These are phyloP conservation scores for Gracilariopsis chorda DNA, from an alignment of 23 red algal genomes.

Conservation along the genomic window DNA sequence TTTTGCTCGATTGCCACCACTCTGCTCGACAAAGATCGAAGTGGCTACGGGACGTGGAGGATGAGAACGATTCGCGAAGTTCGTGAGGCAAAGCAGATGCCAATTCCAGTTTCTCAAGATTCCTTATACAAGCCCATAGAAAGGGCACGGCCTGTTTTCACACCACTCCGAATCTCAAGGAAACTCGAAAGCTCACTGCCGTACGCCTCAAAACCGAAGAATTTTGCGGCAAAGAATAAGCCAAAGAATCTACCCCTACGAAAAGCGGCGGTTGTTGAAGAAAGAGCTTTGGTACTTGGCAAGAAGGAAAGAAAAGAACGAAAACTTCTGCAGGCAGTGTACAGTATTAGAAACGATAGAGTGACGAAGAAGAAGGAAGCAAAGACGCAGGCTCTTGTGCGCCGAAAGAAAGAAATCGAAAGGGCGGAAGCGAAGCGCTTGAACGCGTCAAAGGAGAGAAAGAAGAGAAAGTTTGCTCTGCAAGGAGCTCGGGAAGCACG, in stretches of 20 bases:
- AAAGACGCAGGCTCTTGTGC: not conserved
- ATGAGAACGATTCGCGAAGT: constrained; percentile 98
- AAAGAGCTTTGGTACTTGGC: constrained; percentile 56
- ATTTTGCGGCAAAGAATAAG: constrained; percentile 9
- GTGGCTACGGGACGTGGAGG: constrained; percentile 59
- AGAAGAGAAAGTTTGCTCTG: constrained; percentile 66
- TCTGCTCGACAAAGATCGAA: constrained; percentile 56
- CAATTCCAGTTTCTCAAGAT: constrained; percentile 75
- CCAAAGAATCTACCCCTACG: not conserved
- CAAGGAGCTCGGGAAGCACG: constrained; percentile 52
- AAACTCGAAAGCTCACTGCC: constrained; percentile 85
- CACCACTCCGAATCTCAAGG: constrained; percentile 73
- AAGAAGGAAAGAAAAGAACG: constrained; percentile 43
- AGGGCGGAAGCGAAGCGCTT: constrained; percentile 38
- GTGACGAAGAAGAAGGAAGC: constrained; percentile 54
- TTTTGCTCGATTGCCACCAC: constrained; percentile 77
- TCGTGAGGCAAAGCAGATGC: constrained; percentile 61
- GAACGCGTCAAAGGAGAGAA: constrained; percentile 7
- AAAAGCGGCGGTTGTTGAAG: constrained; percentile 28
- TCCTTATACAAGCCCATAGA: constrained; percentile 86
- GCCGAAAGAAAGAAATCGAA: constrained; percentile 25
- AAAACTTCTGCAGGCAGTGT: constrained; percentile 53
- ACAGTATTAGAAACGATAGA: constrained; percentile 64
- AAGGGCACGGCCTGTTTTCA: constrained; percentile 62
- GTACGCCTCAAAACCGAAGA: constrained; percentile 80